These are phyloP conservation scores for Favolaschia claudopus DNA, from an alignment of 768 basidiomycete species.

Conservation along the genomic window DNA sequence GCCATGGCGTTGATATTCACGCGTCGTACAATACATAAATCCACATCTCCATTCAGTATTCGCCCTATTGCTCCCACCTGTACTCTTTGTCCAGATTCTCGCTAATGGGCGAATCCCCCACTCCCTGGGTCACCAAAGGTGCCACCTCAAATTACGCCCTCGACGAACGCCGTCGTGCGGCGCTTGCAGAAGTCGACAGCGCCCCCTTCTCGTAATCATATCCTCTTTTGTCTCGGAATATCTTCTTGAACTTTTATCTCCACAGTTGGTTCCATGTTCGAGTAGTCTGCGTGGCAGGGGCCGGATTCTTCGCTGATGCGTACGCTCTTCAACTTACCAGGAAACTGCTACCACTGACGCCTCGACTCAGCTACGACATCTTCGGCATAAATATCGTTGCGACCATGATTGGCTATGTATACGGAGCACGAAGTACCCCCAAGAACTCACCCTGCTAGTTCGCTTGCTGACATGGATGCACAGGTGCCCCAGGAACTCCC, in stretches of 20 bases:
- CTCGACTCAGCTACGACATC: conserved; percentile 68
- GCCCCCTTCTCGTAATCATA: conserved; percentile 86
- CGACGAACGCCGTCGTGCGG: conserved; percentile 78
- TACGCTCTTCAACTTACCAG: conserved; percentile 37
- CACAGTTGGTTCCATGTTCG: conserved; percentile 87
- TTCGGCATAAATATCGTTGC: conserved; percentile 91
- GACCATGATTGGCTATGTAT: conserved; percentile 85
- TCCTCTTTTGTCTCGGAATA: conserved; percentile 7
- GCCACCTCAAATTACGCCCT: conserved; percentile 51
- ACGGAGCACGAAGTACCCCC: conserved; percentile 61
- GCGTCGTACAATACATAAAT: too few species aligned
- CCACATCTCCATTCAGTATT: too few species aligned
- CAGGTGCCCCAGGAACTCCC: conserved; percentile 36
- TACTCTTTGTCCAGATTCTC: too few species aligned
- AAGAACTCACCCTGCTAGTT: too few species aligned
- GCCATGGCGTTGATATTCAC: too few species aligned
- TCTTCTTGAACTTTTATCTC: conserved; percentile 13
- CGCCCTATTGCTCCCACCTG: too few species aligned
- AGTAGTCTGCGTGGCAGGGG: conserved; percentile 72
- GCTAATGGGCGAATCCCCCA: too few species aligned
- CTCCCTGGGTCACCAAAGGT: conserved; percentile 39
- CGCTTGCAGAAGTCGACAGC: conserved; percentile 87
- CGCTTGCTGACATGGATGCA: too few species aligned
- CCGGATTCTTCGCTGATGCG: conserved; percentile 93
- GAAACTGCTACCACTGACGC: not conserved